phyloP scores from a whole-genome alignment of 2,329 filamentous ascomycete genomes.

The Canariomyces notabilis region DNA sequence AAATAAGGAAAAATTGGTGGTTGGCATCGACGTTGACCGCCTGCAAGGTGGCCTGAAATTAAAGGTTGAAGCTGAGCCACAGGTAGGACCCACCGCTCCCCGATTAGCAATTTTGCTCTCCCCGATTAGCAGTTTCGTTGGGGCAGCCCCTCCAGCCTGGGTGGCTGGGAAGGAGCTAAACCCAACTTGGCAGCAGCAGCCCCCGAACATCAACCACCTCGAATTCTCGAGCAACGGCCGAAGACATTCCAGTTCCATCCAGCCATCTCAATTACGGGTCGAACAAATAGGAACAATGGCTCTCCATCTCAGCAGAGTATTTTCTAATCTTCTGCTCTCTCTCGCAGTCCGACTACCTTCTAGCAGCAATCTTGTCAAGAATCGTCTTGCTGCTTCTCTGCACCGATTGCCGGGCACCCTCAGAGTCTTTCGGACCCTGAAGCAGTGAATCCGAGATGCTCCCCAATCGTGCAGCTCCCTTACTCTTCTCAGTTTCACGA shows the following conservation, averaged over 20 bases:
- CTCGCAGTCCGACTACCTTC: constrained; percentile 3
- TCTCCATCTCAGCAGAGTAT: not conserved
- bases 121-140: too few species aligned
- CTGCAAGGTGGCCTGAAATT: too few species aligned
- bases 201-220: constrained; percentile 17
- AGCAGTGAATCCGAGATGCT: constrained; percentile 28
- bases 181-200: not conserved
- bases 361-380: not conserved
- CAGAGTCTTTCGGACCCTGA: too few species aligned
- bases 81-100: too few species aligned
- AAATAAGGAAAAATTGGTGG: not conserved
- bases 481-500: constrained; percentile 25
- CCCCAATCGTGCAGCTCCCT: constrained; percentile 20
- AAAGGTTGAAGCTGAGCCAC: too few species aligned
- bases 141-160: too few species aligned
- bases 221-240: constrained; percentile 12
- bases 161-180: not conserved
- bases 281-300: not conserved
- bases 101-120: too few species aligned
- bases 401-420: not conserved
- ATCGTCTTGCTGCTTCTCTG: not conserved
- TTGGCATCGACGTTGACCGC: too few species aligned
- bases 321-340: constrained; percentile 3
- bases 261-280: constrained; percentile 6
- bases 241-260: not conserved